Base-by-base conservation (phyloP, 805 yeast genomes). In the Candida nitratophila region DNA sequence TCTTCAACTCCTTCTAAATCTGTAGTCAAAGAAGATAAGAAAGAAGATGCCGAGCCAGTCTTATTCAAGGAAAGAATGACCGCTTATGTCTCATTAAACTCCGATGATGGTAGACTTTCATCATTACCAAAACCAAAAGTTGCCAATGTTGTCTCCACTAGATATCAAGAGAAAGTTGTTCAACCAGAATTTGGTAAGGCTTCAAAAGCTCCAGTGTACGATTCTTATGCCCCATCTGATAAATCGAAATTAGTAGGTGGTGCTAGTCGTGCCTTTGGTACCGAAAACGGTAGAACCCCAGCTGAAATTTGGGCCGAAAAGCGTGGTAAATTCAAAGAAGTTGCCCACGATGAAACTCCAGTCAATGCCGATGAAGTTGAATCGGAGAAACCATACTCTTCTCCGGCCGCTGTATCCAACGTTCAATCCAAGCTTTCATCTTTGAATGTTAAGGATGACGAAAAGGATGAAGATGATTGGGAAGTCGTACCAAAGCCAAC, bases 271-370 rank as follows among this genome's bases (percentile, higher is more conserved):
- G 72, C 78, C 59, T 83, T 76, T 60, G 93, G 77, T 49, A 67
- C 82, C 43, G 76, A 76, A 48, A 76, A 73, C 48, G 96, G 96
- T 48, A 86, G 87, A 64, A 85, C 96, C 8, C 96, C 97, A 21
- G 96, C 96, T 26, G 96, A 89, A 66, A 56, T 86, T 26, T 89
- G 97, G 97, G 97, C 96, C 21, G 96, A 85, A 60, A 85, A 82
- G 67, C 79, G 83, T 58, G 95, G 88, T 40, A 74, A 81, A 59
- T 78, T 70, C 54, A 75, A 71, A 52, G 66, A 68, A 38, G 76
- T 68, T 40, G 51, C 56, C 41, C 50, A 56, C 14, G 50, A 58
- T 33, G 63, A 56, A 3, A 56, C 49, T n/a, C 66, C 63, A n/a
- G 65, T 57, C 26, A 60, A 56, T 34, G 46, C 63, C 22, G 50